Conservation (phyloP, 1,284 basidiomycete species). For the Sphagnurus paluster region DNA sequence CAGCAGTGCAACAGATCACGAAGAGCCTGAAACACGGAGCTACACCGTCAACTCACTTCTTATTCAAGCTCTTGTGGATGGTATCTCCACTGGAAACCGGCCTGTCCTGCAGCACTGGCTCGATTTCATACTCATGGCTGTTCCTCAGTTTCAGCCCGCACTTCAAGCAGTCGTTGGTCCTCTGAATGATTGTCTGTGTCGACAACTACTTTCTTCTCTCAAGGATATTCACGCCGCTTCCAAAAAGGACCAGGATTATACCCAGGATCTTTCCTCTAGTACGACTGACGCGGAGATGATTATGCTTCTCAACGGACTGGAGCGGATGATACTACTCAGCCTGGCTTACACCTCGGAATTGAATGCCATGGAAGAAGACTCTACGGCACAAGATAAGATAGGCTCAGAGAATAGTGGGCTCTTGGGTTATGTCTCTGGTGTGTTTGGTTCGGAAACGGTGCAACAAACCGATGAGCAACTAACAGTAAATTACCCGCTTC, state of each 20-base stretch:
- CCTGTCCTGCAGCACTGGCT: slow-evolving; percentile 93
- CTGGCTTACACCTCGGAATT: slow-evolving; percentile 55
- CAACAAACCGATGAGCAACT: slow-evolving; percentile 54
- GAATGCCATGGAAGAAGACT: slow-evolving; percentile 58
- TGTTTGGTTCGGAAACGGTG: slow-evolving; percentile 66
- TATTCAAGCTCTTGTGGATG: slow-evolving; percentile 79
- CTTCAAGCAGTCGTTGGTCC: slow-evolving; percentile 72
- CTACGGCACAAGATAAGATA: slow-evolving; percentile 49
- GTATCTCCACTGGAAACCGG: slow-evolving; percentile 73
- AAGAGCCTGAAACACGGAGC: slow-evolving; percentile 23
- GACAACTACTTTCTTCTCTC: slow-evolving; percentile 66
- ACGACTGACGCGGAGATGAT: slow-evolving; percentile 83
- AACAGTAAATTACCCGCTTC: slow-evolving; percentile 41
- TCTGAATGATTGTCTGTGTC: slow-evolving; percentile 80
- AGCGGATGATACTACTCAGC: slow-evolving; percentile 74
- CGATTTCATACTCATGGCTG: slow-evolving; percentile 91
- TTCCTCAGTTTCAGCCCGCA: slow-evolving; percentile 78
- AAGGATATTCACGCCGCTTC: slow-evolving; percentile 52
- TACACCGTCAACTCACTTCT: slow-evolving; percentile 70
- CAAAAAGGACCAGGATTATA: slow-evolving; percentile 34
- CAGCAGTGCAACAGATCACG: slow-evolving; percentile 30
- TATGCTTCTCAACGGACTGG: slow-evolving; percentile 82
- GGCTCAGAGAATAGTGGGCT: slow-evolving; percentile 60
- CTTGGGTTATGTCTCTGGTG: slow-evolving; percentile 80
- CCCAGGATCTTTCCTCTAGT: slow-evolving; percentile 42